Evolutionary conservation across 345 rosid species (phyloP).

Genomic region (Punica granatum): DNA sequence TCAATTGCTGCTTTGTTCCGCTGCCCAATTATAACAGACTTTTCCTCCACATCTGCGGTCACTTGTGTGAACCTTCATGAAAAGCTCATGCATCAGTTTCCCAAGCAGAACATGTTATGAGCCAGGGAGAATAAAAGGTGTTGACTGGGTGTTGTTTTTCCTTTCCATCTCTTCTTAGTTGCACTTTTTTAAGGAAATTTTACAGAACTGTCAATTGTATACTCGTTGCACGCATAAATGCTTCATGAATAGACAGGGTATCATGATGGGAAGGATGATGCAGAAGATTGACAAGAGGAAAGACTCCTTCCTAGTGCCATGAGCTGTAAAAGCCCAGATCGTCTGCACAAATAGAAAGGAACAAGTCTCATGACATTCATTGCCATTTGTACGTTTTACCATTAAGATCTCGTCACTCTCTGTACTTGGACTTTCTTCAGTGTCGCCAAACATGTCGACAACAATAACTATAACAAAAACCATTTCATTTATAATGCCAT

Average conservation of each 20-base stretch:
- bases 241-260: not conserved
- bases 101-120: not conserved
- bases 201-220: not conserved
- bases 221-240: not conserved
- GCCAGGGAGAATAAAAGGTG: not conserved
- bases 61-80: conserved; percentile 61
- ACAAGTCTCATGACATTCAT: not conserved
- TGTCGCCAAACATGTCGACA: not conserved
- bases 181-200: no score
- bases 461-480: not conserved
- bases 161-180: not conserved
- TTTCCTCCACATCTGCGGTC: conserved; percentile 68
- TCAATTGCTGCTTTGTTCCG: conserved; percentile 71
- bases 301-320: not conserved
- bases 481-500: not conserved
- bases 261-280: not conserved
- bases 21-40: conserved; percentile 85
- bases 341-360: not conserved
- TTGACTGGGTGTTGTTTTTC: not conserved
- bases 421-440: not conserved
- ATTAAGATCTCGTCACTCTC: not conserved
- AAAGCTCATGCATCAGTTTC: not conserved
- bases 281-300: not conserved
- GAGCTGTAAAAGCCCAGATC: no score
- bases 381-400: not conserved